Evolutionary conservation across 2,329 filamentous ascomycete species (phyloP).

Genomic region (Alternaria conjuncta): DNA sequence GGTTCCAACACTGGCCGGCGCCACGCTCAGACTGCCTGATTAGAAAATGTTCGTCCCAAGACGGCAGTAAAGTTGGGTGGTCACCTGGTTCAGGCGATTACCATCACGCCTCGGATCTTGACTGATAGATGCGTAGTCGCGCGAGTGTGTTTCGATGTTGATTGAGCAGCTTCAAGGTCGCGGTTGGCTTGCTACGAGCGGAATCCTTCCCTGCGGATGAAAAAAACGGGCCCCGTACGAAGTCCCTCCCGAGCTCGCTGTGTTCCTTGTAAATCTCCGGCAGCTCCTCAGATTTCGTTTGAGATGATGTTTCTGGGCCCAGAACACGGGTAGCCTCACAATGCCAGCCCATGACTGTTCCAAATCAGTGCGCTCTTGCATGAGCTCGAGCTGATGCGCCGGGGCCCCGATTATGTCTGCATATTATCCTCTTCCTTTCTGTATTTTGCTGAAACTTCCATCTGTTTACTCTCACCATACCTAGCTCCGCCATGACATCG

Average conservation of each 20-base stretch:
- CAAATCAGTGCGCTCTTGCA: conserved; percentile 1
- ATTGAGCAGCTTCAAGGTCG: neutral
- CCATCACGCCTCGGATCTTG: neutral
- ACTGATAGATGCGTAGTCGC: neutral
- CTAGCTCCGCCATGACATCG: conserved; percentile 20
- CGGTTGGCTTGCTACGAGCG: neutral
- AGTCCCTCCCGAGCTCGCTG: neutral
- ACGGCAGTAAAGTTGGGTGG: neutral
- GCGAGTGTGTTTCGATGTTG: neutral
- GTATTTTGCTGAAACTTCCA: neutral
- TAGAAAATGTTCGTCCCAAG: neutral
- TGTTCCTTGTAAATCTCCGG: conserved; percentile 6
- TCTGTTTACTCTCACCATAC: neutral
- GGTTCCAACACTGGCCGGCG: neutral
- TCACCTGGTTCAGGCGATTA: neutral
- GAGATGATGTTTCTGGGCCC: conserved; percentile 2
- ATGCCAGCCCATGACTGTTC: neutral
- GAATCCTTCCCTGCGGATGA: conserved; percentile 5
- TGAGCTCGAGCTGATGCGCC: neutral
- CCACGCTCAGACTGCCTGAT: neutral
- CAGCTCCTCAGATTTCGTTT: conserved; percentile 1
- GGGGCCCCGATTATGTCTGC: neutral
- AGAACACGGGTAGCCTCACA: neutral
- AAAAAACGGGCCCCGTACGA: neutral
- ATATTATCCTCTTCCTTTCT: conserved; percentile 7